Conservation (phyloP, 1,284 basidiomycete species). For the Ustilago sp. region DNA sequence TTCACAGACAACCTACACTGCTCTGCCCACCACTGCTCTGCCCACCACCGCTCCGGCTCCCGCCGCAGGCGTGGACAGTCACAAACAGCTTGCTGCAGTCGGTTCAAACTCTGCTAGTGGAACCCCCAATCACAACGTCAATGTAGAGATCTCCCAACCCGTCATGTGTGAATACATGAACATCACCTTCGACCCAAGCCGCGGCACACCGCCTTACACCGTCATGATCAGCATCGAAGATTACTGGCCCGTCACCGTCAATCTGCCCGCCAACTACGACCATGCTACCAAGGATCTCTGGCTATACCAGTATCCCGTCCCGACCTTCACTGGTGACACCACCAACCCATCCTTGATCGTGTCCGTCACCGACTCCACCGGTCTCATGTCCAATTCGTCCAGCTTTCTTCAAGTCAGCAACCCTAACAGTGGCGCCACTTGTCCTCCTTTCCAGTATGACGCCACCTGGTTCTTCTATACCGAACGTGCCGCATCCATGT, state of each 20-base stretch:
- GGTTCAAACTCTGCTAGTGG: conserved; percentile 2
- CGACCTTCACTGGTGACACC: conserved; percentile 34
- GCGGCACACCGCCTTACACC: conserved; percentile 54
- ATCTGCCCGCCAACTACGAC: conserved; percentile 46
- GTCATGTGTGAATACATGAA: conserved; percentile 53
- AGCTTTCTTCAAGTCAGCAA: conserved; percentile 29
- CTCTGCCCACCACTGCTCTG: not conserved
- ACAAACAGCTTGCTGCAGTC: conserved; percentile 24
- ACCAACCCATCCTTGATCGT: conserved; percentile 52
- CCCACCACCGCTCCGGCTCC: conserved; percentile 10
- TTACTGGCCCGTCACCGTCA: conserved; percentile 48
- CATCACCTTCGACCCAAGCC: conserved; percentile 57
- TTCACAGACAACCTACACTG: not conserved
- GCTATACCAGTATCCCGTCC: conserved; percentile 54
- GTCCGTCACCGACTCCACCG: conserved; percentile 55
- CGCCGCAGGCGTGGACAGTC: not conserved
- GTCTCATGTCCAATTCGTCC: conserved; percentile 56
- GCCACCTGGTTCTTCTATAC: conserved; percentile 46
- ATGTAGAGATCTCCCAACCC: conserved; percentile 45
- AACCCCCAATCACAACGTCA: conserved; percentile 24
- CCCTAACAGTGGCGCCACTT: conserved; percentile 19
- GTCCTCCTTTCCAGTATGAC: conserved; percentile 21
- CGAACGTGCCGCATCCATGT: conserved; percentile 32
- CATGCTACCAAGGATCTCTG: conserved; percentile 44
- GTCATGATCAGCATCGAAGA: conserved; percentile 55